phyloP scores from a whole-genome alignment of 2,329 filamentous ascomycete genomes.

The Aspergillus ochraceus region DNA sequence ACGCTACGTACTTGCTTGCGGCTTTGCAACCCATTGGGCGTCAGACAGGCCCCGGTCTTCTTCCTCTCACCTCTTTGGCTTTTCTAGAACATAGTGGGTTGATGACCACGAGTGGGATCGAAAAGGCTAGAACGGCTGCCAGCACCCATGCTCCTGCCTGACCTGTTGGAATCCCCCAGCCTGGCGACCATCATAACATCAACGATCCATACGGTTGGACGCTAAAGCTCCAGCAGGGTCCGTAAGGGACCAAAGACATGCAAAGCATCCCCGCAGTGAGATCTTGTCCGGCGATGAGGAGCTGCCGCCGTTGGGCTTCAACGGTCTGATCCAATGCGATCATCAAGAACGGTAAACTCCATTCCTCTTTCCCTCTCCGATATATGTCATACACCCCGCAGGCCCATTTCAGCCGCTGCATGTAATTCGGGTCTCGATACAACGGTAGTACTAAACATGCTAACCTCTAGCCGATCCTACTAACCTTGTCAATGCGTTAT shows the following conservation, averaged over 20 bases:
- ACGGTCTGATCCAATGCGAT: background rate
- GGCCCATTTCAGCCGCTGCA: background rate
- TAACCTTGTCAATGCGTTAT: background rate
- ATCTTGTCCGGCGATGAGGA: background rate
- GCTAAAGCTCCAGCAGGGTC: background rate
- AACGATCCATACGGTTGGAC: background rate
- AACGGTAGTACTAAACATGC: background rate
- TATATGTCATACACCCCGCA: background rate
- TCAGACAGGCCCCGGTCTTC: slow-evolving; percentile 5
- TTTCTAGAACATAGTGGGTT: slow-evolving; percentile 17
- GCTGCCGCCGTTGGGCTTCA: background rate
- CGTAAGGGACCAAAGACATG: background rate
- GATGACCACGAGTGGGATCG: slow-evolving; percentile 11
- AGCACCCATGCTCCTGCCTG: slow-evolving; percentile 13
- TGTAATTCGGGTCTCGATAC: background rate
- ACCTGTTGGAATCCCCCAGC: background rate
- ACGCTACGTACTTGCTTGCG: background rate
- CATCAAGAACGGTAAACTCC: background rate
- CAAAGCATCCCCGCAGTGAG: background rate
- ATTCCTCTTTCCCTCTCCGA: background rate
- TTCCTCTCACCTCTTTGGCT: slow-evolving; percentile 8
- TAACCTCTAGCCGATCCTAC: background rate
- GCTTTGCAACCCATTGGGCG: slow-evolving; percentile 12
- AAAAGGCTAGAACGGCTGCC: background rate
- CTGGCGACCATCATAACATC: background rate